A percentile compares a stretch with the other conserved stretches of the same genome.
Conservation (phyloP, 2,329 filamentous ascomycete species). For the Fusarium sp. region DNA sequence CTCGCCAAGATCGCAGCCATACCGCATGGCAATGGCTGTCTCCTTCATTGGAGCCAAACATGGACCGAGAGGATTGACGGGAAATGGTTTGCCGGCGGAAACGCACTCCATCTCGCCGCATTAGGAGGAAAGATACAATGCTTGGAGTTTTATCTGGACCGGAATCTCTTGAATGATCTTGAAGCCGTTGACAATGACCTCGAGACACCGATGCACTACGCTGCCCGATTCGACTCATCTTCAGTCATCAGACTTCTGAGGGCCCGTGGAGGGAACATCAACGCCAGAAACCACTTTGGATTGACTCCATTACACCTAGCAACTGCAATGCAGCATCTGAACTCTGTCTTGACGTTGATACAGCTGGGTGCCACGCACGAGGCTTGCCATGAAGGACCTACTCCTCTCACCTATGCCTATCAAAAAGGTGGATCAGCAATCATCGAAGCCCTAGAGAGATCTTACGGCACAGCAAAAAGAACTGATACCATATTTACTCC, state of each 20-base stretch:
- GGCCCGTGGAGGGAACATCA: neutral
- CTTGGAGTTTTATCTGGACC: neutral
- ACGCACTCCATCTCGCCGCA: constrained; percentile 12
- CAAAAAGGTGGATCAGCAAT: neutral
- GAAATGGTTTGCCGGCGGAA: neutral
- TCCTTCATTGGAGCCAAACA: neutral
- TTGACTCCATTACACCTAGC: constrained; percentile 13
- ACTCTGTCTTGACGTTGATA: neutral
- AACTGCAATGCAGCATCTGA: fast-evolving
- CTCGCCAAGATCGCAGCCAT: neutral
- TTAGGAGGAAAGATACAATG: fast-evolving
- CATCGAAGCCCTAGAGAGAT: neutral
- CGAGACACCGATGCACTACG: constrained; percentile 19
- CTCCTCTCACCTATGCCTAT: neutral
- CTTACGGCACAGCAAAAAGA: no score
- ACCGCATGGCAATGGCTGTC: fast-evolving
- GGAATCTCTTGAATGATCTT: neutral
- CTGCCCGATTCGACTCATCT: neutral
- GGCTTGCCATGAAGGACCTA: neutral
- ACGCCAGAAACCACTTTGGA: neutral
- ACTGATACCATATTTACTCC: no score
- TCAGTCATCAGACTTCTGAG: neutral
- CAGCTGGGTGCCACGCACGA: neutral
- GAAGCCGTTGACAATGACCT: neutral
- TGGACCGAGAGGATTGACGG: neutral